These are phyloP conservation scores for Remersonia thermophila DNA, from an alignment of 2,329 filamentous ascomycete species.

Conservation along the genomic window DNA sequence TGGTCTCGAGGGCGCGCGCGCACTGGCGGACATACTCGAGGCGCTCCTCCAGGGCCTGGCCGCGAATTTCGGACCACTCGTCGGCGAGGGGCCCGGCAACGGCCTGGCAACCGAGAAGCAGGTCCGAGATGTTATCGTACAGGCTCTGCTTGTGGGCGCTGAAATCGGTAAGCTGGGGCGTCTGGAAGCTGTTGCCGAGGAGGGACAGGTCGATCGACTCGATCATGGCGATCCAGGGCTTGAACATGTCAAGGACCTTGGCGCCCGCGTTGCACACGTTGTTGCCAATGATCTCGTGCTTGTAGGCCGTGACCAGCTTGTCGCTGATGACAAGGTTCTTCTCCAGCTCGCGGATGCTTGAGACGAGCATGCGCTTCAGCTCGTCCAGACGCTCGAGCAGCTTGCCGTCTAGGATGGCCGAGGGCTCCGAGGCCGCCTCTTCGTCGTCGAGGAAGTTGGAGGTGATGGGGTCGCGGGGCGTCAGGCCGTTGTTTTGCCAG, in stretches of 20 bases:
- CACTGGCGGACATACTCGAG: slow-evolving; percentile 68
- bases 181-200: slow-evolving; percentile 66
- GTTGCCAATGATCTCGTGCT: slow-evolving; percentile 71
- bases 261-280: slow-evolving; percentile 66
- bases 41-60: slow-evolving; percentile 78
- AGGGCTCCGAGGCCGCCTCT: slow-evolving; percentile 60
- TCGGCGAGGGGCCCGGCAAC: slow-evolving; percentile 86
- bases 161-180: slow-evolving; percentile 77
- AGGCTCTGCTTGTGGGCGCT: slow-evolving; percentile 81
- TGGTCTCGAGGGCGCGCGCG: slow-evolving; percentile 70
- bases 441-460: slow-evolving; percentile 81
- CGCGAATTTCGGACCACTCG: slow-evolving; percentile 89
- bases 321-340: slow-evolving; percentile 67
- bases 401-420: slow-evolving; percentile 59
- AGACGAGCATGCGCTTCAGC: slow-evolving; percentile 71
- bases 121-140: slow-evolving; percentile 85
- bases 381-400: slow-evolving; percentile 77
- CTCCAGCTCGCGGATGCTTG: slow-evolving; percentile 75
- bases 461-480: slow-evolving; percentile 56
- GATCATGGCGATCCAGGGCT: slow-evolving; percentile 77
- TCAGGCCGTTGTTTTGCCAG: slow-evolving; percentile 65
- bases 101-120: slow-evolving; percentile 76
- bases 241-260: slow-evolving; percentile 77
- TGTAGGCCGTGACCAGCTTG: slow-evolving; percentile 67
- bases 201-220: slow-evolving; percentile 85